Conservation (phyloP, 345 rosid genomes). For the Gossypium thurberi region DNA sequence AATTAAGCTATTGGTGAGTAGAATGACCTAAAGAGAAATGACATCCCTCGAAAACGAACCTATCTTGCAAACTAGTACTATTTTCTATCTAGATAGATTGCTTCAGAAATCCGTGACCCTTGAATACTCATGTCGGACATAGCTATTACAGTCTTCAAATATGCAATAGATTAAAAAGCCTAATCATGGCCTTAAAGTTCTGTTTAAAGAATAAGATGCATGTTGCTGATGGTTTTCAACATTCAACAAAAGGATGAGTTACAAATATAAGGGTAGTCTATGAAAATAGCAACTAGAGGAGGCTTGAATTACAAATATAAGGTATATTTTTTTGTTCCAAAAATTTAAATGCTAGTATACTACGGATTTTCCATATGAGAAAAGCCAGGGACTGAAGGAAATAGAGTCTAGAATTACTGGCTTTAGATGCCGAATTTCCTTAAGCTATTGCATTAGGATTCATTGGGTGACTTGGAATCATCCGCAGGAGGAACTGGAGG, state of each 20-base stretch:
- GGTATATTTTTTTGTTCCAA: not conserved
- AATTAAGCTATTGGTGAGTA: not conserved
- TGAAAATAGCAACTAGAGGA: not conserved
- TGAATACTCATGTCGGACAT: no score
- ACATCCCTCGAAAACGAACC: not conserved
- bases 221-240: not conserved
- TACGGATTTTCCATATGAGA: not conserved
- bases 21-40: conserved; percentile 4
- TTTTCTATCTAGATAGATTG: not conserved
- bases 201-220: not conserved
- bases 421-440: not conserved
- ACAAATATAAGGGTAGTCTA: not conserved
- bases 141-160: not conserved
- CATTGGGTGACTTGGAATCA: conserved; percentile 43
- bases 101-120: no score
- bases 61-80: not conserved
- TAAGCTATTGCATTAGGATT: conserved; percentile 20
- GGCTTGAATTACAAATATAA: not conserved
- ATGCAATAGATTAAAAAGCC: not conserved
- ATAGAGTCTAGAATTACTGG: not conserved
- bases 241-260: not conserved
- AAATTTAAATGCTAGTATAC: not conserved
- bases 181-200: not conserved
- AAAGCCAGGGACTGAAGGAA: not conserved
- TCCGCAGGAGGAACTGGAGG: conserved; percentile 43